A percentile compares a stretch with the other conserved stretches of the same genome.
These are phyloP conservation scores for Malassezia japonica DNA, from an alignment of 1,284 basidiomycete genomes.

Conservation along the genomic window DNA sequence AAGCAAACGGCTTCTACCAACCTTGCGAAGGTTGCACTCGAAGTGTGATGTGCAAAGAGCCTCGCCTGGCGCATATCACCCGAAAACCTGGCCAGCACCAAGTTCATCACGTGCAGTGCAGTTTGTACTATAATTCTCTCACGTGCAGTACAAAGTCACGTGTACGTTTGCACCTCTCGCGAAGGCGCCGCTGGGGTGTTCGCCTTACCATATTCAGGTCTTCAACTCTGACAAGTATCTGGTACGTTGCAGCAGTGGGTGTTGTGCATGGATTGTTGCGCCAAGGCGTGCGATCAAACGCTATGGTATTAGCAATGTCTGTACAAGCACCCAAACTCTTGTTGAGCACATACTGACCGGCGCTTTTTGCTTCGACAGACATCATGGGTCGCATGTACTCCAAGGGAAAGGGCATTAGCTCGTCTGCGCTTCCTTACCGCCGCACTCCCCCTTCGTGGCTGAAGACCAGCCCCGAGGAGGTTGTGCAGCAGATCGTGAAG, in stretches of 20 bases:
- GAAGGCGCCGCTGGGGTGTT: neutral
- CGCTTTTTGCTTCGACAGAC: constrained; percentile 2
- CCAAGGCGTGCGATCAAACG: too few species aligned
- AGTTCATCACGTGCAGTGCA: constrained; percentile 10
- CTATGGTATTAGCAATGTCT: neutral
- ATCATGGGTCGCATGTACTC: constrained; percentile 49
- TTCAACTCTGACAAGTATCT: constrained; percentile 5
- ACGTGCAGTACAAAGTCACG: constrained; percentile 7
- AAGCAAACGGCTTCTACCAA: constrained; percentile 52
- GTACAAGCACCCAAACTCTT: neutral
- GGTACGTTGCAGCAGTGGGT: constrained; percentile 3
- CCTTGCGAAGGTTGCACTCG: constrained; percentile 18
- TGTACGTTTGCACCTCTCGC: neutral
- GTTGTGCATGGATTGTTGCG: too few species aligned
- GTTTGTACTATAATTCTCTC: constrained; percentile 7
- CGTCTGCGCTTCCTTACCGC: constrained; percentile 94
- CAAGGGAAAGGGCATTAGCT: constrained; percentile 52
- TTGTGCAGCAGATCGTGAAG: constrained; percentile 92
- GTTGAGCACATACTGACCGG: neutral
- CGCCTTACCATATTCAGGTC: constrained; percentile 14
- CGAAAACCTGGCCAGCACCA: constrained; percentile 10
- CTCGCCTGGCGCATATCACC: neutral
- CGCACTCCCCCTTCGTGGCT: constrained; percentile 91
- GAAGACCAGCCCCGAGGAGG: constrained; percentile 89
- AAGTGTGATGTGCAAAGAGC: constrained; percentile 14